A percentile compares a stretch with the other conserved stretches of the same genome.
Evolutionary conservation across 2,329 filamentous ascomycete genomes (phyloP).

Genomic region (Penicillium sp.): DNA sequence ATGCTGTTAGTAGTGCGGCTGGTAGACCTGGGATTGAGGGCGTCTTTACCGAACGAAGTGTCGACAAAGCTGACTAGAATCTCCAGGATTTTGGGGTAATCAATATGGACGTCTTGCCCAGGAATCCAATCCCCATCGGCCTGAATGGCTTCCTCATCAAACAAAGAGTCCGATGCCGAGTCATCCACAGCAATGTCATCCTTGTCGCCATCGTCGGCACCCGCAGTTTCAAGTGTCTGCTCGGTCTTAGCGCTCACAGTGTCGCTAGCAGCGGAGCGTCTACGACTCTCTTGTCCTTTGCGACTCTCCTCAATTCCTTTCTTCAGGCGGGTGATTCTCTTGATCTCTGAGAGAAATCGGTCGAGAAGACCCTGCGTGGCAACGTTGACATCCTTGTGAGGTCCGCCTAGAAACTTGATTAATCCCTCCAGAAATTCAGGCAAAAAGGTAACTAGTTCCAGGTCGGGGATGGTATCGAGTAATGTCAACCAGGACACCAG

Average conservation of each 20-base stretch:
- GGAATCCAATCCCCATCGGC: constrained; percentile 95
- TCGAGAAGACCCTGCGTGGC: constrained; percentile 87
- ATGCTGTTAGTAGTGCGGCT: constrained; percentile 19
- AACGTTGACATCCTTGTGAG: constrained; percentile 91
- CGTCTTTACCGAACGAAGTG: constrained; percentile 66
- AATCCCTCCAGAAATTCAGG: constrained; percentile 89
- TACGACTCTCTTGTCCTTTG: constrained; percentile 68
- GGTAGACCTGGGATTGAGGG: constrained; percentile 28
- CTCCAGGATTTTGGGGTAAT: constrained; percentile 86
- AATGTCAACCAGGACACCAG: constrained; percentile 94
- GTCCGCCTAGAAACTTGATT: constrained; percentile 88
- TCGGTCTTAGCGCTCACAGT: constrained; percentile 62
- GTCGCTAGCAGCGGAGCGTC: constrained; percentile 70
- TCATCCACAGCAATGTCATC: constrained; percentile 60
- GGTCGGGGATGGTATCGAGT: constrained; percentile 91
- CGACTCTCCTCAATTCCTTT: constrained; percentile 87
- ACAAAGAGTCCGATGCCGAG: constrained; percentile 47
- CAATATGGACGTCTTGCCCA: constrained; percentile 93
- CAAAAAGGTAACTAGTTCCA: constrained; percentile 89
- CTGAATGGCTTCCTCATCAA: constrained; percentile 59
- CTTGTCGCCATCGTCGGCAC: constrained; percentile 39
- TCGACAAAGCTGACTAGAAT: constrained; percentile 89
- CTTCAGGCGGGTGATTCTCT: constrained; percentile 88
- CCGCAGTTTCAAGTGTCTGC: constrained; percentile 36
- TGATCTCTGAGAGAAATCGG: constrained; percentile 89